Percentiles rank a stretch among this genome's conserved stretches.
These are phyloP conservation scores for Xylariomycetidae sp. DNA, from an alignment of 2,329 filamentous ascomycete species.

Conservation along the genomic window DNA sequence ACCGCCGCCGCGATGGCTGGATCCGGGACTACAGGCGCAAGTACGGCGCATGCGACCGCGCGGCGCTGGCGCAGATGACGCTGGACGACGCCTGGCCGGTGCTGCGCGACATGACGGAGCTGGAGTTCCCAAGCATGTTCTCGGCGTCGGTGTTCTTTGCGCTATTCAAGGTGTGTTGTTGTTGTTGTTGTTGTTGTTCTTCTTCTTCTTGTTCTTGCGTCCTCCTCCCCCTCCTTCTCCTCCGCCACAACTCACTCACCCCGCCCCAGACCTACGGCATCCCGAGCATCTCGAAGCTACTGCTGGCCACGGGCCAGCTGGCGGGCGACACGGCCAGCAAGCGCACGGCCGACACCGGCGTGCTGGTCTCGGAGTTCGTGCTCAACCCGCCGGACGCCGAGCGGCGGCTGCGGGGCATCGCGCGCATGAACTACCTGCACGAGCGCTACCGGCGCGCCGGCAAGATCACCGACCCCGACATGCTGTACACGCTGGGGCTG, in stretches of 20 bases:
- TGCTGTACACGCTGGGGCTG: slow-evolving; percentile 58
- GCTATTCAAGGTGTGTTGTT: slow-evolving; percentile 44
- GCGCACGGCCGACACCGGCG: slow-evolving; percentile 45
- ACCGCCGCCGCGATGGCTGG: slow-evolving; percentile 4
- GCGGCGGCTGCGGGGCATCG: slow-evolving; percentile 45
- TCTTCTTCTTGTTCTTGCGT: no score
- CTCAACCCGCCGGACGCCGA: slow-evolving; percentile 35
- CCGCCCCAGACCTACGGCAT: slow-evolving; percentile 39
- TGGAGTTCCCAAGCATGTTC: slow-evolving; percentile 51
- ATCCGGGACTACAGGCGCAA: background rate
- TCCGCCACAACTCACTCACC: background rate
- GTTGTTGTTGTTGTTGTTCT: no score
- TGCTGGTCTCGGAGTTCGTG: slow-evolving; percentile 43
- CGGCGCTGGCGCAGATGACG: background rate
- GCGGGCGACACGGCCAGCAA: slow-evolving; percentile 41
- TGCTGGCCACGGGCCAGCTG: slow-evolving; percentile 44
- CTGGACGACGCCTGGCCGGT: slow-evolving; percentile 4
- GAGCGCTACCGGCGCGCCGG: slow-evolving; percentile 48
- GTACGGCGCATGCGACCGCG: slow-evolving; percentile 1
- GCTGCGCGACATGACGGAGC: slow-evolving; percentile 18
- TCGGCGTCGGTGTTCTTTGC: slow-evolving; percentile 50
- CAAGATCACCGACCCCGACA: slow-evolving; percentile 55
- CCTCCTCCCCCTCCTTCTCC: background rate
- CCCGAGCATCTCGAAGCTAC: slow-evolving; percentile 43
- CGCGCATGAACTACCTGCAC: slow-evolving; percentile 61